Conservation (phyloP, 129 eudicot species). For the Saussurea involucrata region DNA sequence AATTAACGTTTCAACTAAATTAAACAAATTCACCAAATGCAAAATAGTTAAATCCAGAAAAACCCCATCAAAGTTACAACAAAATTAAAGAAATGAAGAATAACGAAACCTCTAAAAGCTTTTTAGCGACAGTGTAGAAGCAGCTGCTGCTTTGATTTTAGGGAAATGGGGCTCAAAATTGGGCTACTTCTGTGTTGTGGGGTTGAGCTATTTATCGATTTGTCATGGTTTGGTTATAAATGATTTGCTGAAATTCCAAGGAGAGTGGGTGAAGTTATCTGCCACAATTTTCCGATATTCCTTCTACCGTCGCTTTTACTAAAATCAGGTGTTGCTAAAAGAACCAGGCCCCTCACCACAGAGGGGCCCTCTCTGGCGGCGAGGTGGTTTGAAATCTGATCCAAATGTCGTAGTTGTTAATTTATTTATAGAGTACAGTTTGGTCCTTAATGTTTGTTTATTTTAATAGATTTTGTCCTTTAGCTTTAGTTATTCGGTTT, state of each 20-base stretch:
- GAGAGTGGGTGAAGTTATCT: neutral
- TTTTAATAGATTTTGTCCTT: neutral
- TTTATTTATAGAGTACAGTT: neutral
- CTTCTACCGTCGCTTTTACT: slow-evolving; percentile 13
- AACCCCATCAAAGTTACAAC: slow-evolving; percentile 2
- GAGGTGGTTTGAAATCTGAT: neutral
- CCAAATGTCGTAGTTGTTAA: neutral
- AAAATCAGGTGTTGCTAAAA: neutral
- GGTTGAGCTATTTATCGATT: neutral
- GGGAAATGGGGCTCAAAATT: slow-evolving; percentile 1
- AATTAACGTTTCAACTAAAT: neutral
- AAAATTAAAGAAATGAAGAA: slow-evolving; percentile 14
- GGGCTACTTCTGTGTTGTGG: neutral
- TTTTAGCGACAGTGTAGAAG: slow-evolving; percentile 5
- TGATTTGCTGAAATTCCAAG: slow-evolving; percentile 17
- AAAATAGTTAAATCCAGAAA: neutral
- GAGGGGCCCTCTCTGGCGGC: neutral
- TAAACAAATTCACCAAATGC: neutral
- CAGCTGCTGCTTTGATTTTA: slow-evolving; percentile 5
- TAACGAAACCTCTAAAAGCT: slow-evolving; percentile 27
- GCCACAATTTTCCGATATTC: neutral
- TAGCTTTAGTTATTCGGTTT: too few relatives aligned
- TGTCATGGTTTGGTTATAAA: neutral
- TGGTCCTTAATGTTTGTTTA: neutral
- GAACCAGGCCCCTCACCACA: neutral